phyloP scores from a whole-genome alignment of 148 eudicot species.

The Polygonum maritimum region DNA sequence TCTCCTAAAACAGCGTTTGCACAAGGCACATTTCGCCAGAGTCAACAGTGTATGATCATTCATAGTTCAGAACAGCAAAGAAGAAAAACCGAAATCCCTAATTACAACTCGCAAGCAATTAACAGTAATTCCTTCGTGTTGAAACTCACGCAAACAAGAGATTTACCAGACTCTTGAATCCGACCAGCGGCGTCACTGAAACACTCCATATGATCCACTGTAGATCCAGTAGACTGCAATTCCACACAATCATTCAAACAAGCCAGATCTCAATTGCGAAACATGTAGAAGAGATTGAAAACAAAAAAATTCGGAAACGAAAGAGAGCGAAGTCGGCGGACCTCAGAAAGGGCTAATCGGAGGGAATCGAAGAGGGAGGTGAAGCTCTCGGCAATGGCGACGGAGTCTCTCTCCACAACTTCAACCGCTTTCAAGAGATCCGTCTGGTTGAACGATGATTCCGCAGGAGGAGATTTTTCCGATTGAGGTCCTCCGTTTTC shows the following conservation, averaged over 20 bases:
- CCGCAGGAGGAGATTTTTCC: neutral
- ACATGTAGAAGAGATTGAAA: neutral
- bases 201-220: constrained; percentile 73
- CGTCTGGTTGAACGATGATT: constrained; percentile 19
- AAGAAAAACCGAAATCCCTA: neutral
- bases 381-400: constrained; percentile 77
- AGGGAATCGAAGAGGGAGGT: constrained; percentile 82
- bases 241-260: neutral
- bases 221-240: constrained; percentile 47
- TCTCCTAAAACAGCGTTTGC: neutral
- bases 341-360: constrained; percentile 68
- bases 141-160: neutral
- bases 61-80: neutral
- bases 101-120: neutral
- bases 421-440: constrained; percentile 63
- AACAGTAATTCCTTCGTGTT: neutral
- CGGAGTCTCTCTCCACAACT: constrained; percentile 74
- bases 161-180: constrained; percentile 68
- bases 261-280: neutral
- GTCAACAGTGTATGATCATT: neutral
- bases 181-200: constrained; percentile 74
- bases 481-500: constrained; percentile 5
- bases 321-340: constrained; percentile 9
- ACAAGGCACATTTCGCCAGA: neutral
- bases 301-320: neutral